Base-by-base conservation (phyloP, 2,329 filamentous ascomycete species). In the Teratosphaeriaceae sp. region DNA sequence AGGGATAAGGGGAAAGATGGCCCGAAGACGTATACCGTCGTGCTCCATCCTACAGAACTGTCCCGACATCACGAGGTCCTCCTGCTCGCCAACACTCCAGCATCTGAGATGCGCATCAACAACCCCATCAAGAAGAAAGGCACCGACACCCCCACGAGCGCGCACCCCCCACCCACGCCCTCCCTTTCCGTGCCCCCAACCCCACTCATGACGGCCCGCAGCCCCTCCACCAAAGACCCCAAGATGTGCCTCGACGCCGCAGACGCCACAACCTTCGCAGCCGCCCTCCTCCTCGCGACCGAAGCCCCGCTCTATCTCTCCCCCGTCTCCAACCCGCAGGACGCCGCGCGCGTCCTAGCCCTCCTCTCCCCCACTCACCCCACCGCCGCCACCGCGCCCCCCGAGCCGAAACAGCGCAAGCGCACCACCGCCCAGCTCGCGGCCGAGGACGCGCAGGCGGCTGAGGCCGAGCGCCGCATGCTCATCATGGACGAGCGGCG, bases 371-470 rank as follows among this genome's bases (percentile, higher is more conserved):
- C 94, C n/a, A n/a, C n/a, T n/a, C n/a, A n/a, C n/a, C n/a, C n/a
- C n/a, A n/a, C n/a, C n/a, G n/a, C n/a, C n/a, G n/a, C n/a, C n/a
- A n/a, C n/a, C n/a, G n/a, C n/a, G n/a, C n/a, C n/a, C n/a, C n/a
- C n/a, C n/a, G n/a, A n/a, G n/a, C n/a, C n/a, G n/a, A n/a, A n/a
- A n/a, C n/a, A n/a, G n/a, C n/a, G n/a, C n/a, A n/a, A 98, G 73
- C 81, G 90, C 49, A 98, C 92, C 0, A 83, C 94, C 15, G 92
- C 92, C 7, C 90, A 98, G 61, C 80, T 97, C 70, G 92, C 88
- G 7, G 90, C 90, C 6, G 92, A 98, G 59, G 89, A 98, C 66
- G 90, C 92, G 1, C 75, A 88, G 46, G 88, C 88, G 1, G 90
- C 89, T 18, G 86, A 88, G 46, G 82, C 88, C 51, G 89, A 98